Conservation (phyloP, 352 stramenopile species). For the Globisporangium rhizosaccharum region DNA sequence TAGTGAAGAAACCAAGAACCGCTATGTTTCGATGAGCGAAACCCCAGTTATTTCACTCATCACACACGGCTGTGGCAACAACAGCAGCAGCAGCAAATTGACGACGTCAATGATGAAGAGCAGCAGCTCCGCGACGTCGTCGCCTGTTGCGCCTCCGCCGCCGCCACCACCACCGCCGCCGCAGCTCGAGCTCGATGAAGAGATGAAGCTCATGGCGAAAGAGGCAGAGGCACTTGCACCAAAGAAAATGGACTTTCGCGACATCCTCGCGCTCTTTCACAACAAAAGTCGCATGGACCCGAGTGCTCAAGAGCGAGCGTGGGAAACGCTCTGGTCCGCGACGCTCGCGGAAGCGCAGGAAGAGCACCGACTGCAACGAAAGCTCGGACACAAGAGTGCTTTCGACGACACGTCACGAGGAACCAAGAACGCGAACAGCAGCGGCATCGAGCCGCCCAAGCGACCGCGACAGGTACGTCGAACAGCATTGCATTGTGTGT, state of each 20-base stretch:
- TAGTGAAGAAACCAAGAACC: too few relatives aligned
- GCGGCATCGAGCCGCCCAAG: slow-evolving; percentile 38
- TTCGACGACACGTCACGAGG: slow-evolving; percentile 15
- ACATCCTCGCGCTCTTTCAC: slow-evolving; percentile 64
- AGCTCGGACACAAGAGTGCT: slow-evolving; percentile 16
- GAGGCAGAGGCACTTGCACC: slow-evolving; percentile 14
- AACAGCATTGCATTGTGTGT: neutral
- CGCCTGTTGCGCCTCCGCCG: slow-evolving; percentile 27
- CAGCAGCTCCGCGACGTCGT: slow-evolving; percentile 16
- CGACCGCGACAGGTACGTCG: slow-evolving; percentile 42
- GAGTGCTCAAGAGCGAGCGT: slow-evolving; percentile 17
- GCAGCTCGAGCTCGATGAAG: slow-evolving; percentile 22
- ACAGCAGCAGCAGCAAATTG: neutral
- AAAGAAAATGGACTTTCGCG: slow-evolving; percentile 61
- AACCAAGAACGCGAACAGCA: slow-evolving; percentile 3
- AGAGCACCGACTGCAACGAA: slow-evolving; percentile 38
- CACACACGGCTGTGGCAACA: too few relatives aligned
- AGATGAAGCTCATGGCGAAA: slow-evolving; percentile 13
- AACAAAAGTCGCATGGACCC: slow-evolving; percentile 17
- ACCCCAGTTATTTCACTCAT: too few relatives aligned
- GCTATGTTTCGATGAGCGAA: neutral
- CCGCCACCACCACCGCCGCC: slow-evolving; percentile 33
- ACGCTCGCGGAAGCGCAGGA: slow-evolving; percentile 59
- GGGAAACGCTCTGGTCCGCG: slow-evolving; percentile 40
- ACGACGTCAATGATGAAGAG: slow-evolving; percentile 3